Conservation (phyloP, 192 early-diverging fungal species). For the Backusella morwellensis region DNA sequence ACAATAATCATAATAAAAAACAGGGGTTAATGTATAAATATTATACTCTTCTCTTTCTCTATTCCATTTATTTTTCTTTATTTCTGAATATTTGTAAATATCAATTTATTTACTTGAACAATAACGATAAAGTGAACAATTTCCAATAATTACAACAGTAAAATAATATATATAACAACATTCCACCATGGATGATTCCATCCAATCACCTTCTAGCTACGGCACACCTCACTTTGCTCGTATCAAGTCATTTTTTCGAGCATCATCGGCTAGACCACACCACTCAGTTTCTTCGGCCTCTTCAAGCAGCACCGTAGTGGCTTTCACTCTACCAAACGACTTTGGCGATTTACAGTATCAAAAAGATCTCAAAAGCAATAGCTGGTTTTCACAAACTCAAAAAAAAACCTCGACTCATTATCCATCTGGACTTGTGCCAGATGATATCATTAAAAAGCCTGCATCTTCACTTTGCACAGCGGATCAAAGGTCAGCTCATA, state of each 20-base stretch:
- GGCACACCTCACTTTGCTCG: constrained; percentile 14
- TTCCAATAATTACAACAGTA: background rate
- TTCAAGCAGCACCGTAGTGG: background rate
- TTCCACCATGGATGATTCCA: background rate
- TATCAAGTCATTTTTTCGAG: constrained; percentile 9
- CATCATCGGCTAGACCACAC: background rate
- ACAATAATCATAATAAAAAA: constrained; percentile 6
- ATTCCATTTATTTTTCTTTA: background rate
- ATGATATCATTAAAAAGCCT: constrained; percentile 9
- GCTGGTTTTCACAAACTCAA: background rate
- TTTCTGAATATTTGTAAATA: background rate
- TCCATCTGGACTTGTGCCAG: background rate
- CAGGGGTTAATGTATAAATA: constrained; percentile 1
- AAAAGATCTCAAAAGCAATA: constrained; percentile 9
- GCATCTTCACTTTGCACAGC: background rate
- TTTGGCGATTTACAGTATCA: constrained; percentile 10
- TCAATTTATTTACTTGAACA: background rate
- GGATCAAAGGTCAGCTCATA: constrained; percentile 3
- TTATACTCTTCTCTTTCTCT: background rate
- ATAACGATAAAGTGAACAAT: background rate
- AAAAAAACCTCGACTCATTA: background rate
- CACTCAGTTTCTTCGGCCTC: constrained; percentile 5
- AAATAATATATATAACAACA: background rate
- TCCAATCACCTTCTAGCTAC: constrained; percentile 14
- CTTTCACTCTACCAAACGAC: constrained; percentile 12